phyloP scores from a whole-genome alignment of 371 early-diverging fungal genomes.

The Gilbertella persicaria region DNA sequence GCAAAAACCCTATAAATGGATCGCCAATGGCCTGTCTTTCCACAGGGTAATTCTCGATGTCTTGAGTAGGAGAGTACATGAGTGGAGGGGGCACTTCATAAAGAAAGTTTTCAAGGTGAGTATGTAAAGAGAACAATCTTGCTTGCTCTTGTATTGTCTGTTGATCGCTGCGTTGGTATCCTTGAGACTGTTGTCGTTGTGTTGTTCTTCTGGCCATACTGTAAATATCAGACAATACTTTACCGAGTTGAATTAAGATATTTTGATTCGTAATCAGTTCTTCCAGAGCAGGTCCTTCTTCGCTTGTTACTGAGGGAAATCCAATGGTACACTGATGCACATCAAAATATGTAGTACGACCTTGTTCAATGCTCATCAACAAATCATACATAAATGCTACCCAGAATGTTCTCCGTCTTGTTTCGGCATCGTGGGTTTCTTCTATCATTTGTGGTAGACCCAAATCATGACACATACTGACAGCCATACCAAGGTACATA shows the following conservation, averaged over 20 bases:
- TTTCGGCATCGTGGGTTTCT: slow-evolving; percentile 33
- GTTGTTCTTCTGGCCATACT: slow-evolving; percentile 28
- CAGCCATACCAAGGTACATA: slow-evolving; percentile 56
- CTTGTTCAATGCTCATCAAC: slow-evolving; percentile 48
- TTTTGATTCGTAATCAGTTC: slow-evolving; percentile 44
- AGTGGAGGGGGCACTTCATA: slow-evolving; percentile 51
- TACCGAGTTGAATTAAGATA: slow-evolving; percentile 38
- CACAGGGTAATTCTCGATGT: slow-evolving; percentile 37
- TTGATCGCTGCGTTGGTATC: slow-evolving; percentile 19
- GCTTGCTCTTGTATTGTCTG: slow-evolving; percentile 46
- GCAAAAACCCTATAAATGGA: slow-evolving; percentile 51
- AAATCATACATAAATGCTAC: slow-evolving; percentile 43
- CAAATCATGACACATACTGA: slow-evolving; percentile 76
- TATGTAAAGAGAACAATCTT: slow-evolving; percentile 40
- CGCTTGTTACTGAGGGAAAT: slow-evolving; percentile 40
- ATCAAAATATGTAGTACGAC: slow-evolving; percentile 32
- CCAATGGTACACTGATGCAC: slow-evolving; percentile 38
- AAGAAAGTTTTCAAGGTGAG: slow-evolving; percentile 46
- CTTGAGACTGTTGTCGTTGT: slow-evolving; percentile 32
- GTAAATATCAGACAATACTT: slow-evolving; percentile 41
- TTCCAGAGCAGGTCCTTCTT: slow-evolving; percentile 40
- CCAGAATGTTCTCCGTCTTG: slow-evolving; percentile 47
- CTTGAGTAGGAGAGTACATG: slow-evolving; percentile 39
- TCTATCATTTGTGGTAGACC: slow-evolving; percentile 49
- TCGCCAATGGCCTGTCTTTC: slow-evolving; percentile 47